These are phyloP conservation scores for Candida tunisiensis DNA, from an alignment of 1,139 yeast species.

Conservation along the genomic window DNA sequence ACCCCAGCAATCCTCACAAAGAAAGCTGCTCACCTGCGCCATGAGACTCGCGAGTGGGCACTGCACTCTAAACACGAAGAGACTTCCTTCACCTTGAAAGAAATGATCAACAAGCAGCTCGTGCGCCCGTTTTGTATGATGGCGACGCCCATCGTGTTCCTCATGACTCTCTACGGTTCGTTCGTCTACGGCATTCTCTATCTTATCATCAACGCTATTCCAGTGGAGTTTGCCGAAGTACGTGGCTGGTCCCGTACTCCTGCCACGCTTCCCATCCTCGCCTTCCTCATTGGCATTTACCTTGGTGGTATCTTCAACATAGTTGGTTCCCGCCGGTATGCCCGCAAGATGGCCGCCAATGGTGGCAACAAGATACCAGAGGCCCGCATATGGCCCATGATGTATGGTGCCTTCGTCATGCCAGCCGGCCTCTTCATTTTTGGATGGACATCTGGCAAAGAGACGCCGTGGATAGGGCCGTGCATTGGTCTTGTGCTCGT, in stretches of 20 bases:
- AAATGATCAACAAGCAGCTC: conserved; percentile 23
- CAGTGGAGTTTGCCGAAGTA: conserved; percentile 17
- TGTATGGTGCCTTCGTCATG: conserved; percentile 26
- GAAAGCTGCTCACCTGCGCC: conserved; percentile 39
- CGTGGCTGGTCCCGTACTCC: conserved; percentile 25
- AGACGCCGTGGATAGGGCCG: conserved; percentile 66
- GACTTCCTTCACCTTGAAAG: conserved; percentile 22
- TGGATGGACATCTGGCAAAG: conserved; percentile 48
- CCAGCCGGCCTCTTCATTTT: conserved; percentile 62
- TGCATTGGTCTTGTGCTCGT: conserved; percentile 45
- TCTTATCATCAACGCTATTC: conserved; percentile 23
- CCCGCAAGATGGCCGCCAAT: conserved; percentile 7
- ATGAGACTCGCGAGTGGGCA: conserved; percentile 38
- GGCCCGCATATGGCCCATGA: conserved; percentile 37
- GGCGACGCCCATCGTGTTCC: conserved; percentile 26
- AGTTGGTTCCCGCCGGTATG: conserved; percentile 9
- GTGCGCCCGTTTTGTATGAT: conserved; percentile 29
- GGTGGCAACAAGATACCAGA: conserved; percentile 38
- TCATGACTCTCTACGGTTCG: conserved; percentile 26
- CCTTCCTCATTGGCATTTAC: conserved; percentile 22
- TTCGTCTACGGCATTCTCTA: conserved; percentile 31
- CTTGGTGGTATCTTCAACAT: conserved; percentile 30
- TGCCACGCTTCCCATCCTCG: conserved; percentile 42
- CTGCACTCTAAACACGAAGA: conserved; percentile 28
- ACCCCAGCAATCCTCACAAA: conserved; percentile 43